A percentile compares a stretch with the other conserved stretches of the same genome.
phyloP scores from a whole-genome alignment of 371 early-diverging fungal genomes.

The Homolaphlyctis polyrhiza region DNA sequence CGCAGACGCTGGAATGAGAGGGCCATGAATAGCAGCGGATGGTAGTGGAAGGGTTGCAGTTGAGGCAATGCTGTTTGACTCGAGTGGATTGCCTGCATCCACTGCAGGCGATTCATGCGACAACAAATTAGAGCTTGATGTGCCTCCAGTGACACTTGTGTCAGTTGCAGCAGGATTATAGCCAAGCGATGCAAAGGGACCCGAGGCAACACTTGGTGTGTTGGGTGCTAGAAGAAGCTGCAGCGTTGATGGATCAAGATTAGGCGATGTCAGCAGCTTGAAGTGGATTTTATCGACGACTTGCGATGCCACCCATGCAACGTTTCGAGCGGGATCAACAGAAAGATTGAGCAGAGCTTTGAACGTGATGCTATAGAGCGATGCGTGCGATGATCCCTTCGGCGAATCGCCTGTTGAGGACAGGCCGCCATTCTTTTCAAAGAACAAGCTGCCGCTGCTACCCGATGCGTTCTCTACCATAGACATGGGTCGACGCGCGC shows the following conservation, averaged over 20 bases:
- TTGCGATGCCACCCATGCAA: constrained; percentile 53
- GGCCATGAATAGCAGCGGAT: too few species aligned
- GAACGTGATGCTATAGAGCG: constrained; percentile 64
- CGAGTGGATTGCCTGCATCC: too few species aligned
- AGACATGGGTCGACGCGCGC: not conserved
- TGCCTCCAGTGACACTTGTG: too few species aligned
- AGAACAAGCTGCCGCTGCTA: not conserved
- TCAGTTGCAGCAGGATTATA: too few species aligned
- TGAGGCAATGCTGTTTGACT: too few species aligned
- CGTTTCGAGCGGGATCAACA: constrained; percentile 69
- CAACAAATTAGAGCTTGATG: too few species aligned
- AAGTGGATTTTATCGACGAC: constrained; percentile 72
- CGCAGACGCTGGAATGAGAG: too few species aligned
- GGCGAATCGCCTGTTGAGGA: too few species aligned
- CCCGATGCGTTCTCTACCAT: not conserved
- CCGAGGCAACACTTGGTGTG: too few species aligned
- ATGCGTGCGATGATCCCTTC: constrained; percentile 10
- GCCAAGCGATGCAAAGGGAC: too few species aligned
- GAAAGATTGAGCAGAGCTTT: constrained; percentile 70
- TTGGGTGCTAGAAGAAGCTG: not conserved
- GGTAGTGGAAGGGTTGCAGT: too few species aligned
- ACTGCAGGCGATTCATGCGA: too few species aligned
- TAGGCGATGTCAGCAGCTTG: constrained; percentile 29
- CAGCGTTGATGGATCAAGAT: not conserved
- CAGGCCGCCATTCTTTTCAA: not conserved